Percentiles rank a stretch among this genome's conserved stretches.
These are phyloP conservation scores for Pseudonitzschia multistriata DNA, from an alignment of 108 stramenopile genomes.

Conservation along the genomic window DNA sequence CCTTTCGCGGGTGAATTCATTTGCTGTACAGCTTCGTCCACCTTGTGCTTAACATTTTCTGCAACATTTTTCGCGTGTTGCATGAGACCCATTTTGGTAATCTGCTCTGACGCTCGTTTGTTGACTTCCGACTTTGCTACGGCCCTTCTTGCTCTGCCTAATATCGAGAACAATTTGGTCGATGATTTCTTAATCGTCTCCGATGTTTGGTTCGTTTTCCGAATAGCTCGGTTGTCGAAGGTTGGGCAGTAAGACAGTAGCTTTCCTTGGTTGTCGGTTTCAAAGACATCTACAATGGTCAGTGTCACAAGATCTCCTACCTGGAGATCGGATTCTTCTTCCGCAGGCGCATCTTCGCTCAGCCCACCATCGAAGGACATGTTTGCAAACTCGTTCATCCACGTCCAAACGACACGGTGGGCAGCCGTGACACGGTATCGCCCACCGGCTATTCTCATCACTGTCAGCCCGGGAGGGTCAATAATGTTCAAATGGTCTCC, in stretches of 20 bases:
- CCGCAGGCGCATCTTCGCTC: background rate
- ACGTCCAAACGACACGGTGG: slow-evolving; percentile 88
- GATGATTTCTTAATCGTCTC: slow-evolving; percentile 72
- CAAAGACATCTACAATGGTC: slow-evolving; percentile 90
- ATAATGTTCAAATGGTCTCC: slow-evolving; percentile 87
- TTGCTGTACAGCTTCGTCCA: slow-evolving; percentile 51
- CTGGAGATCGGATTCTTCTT: slow-evolving; percentile 38
- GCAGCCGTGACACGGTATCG: slow-evolving; percentile 86
- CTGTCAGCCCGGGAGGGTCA: slow-evolving; percentile 84
- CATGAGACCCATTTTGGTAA: slow-evolving; percentile 38
- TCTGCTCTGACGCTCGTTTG: slow-evolving; percentile 36
- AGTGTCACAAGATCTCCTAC: slow-evolving; percentile 82
- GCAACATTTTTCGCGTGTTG: slow-evolving; percentile 38
- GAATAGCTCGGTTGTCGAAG: slow-evolving; percentile 81
- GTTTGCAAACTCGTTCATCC: slow-evolving; percentile 85
- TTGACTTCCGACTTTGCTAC: slow-evolving; percentile 60
- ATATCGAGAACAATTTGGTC: slow-evolving; percentile 50
- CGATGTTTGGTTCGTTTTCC: slow-evolving; percentile 70
- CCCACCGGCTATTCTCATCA: slow-evolving; percentile 87
- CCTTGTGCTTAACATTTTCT: slow-evolving; percentile 38
- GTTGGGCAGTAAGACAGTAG: slow-evolving; percentile 84
- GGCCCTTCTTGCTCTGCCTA: slow-evolving; percentile 58
- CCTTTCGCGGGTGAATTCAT: slow-evolving; percentile 20
- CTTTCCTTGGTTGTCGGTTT: slow-evolving; percentile 81
- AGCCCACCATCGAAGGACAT: slow-evolving; percentile 26